Percentiles rank a stretch among this genome's conserved stretches.
These are phyloP conservation scores for Aureobasidium sp. DNA, from an alignment of 2,329 filamentous ascomycete genomes.

Conservation along the genomic window DNA sequence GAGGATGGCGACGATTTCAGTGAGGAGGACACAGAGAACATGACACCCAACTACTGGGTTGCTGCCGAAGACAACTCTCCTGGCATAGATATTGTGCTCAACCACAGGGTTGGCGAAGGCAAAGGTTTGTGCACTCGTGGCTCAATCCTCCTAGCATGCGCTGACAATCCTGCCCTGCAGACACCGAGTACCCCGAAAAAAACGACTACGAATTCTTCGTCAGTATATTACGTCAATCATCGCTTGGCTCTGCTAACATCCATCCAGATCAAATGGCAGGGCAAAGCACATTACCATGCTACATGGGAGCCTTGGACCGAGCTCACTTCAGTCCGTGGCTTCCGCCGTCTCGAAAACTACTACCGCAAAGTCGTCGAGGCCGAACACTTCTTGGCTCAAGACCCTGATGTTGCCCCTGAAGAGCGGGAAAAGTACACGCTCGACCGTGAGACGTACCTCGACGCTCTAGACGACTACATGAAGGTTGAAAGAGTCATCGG, in stretches of 20 bases:
- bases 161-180: conserved; percentile 16
- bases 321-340: conserved; percentile 71
- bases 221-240: conserved; percentile 22
- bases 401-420: conserved; percentile 69
- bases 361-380: conserved; percentile 74
- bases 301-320: conserved; percentile 82
- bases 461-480: conserved; percentile 82
- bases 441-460: conserved; percentile 85
- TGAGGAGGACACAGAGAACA: conserved; percentile 54
- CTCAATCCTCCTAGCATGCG: background rate
- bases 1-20: conserved; percentile 54
- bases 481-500: conserved; percentile 91
- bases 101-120: conserved; percentile 72
- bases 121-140: conserved; percentile 26
- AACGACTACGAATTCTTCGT: conserved; percentile 78
- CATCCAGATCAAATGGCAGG: conserved; percentile 88
- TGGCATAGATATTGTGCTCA: conserved; percentile 84
- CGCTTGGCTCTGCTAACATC: conserved; percentile 20
- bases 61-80: conserved; percentile 70
- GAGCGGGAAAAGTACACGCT: conserved; percentile 90
- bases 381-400: conserved; percentile 70
- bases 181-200: conserved; percentile 42
- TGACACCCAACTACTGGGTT: conserved; percentile 64
- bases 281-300: conserved; percentile 88
- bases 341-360: conserved; percentile 91